Conservation (phyloP, 768 basidiomycete species). For the Leucocoprinus birnbaumii region DNA sequence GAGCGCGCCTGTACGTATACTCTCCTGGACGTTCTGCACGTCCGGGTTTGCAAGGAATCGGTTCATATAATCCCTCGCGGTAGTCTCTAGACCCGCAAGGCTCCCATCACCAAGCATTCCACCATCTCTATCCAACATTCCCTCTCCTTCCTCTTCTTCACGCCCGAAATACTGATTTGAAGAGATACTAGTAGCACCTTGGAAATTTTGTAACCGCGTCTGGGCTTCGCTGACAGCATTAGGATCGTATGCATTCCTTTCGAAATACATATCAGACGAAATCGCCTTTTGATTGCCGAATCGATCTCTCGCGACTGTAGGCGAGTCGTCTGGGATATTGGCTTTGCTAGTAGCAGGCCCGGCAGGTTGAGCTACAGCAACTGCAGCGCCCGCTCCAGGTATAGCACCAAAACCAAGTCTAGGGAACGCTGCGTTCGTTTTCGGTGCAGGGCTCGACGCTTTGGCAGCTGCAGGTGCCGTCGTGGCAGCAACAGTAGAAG, state of each 20-base stretch:
- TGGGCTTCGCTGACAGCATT: constrained; percentile 71
- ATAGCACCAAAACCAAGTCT: constrained; percentile 84
- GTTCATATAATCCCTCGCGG: constrained; percentile 74
- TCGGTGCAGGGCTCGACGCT: constrained; percentile 10
- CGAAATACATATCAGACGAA: constrained; percentile 98
- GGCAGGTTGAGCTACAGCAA: constrained; percentile 39
- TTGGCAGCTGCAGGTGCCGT: constrained; percentile 18
- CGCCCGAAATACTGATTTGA: constrained; percentile 97
- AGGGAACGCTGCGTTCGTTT: constrained; percentile 49
- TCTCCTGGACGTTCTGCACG: constrained; percentile 82
- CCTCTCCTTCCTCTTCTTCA: constrained; percentile 77
- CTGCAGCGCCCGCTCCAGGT: constrained; percentile 56
- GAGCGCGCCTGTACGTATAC: constrained; percentile 73
- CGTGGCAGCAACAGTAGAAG: constrained; percentile 15
- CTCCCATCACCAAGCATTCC: constrained; percentile 50
- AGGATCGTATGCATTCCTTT: constrained; percentile 84
- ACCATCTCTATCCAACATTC: constrained; percentile 36
- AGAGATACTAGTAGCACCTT: constrained; percentile 90
- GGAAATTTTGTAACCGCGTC: constrained; percentile 77
- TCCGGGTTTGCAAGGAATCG: constrained; percentile 82
- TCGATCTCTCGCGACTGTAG: constrained; percentile 82
- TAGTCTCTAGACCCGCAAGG: constrained; percentile 51
- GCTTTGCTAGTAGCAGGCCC: constrained; percentile 29
- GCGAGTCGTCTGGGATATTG: constrained; percentile 50
- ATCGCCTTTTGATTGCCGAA: constrained; percentile 94